phyloP scores from a whole-genome alignment of 352 stramenopile genomes.

The Phytophthora pseudosyringae region DNA sequence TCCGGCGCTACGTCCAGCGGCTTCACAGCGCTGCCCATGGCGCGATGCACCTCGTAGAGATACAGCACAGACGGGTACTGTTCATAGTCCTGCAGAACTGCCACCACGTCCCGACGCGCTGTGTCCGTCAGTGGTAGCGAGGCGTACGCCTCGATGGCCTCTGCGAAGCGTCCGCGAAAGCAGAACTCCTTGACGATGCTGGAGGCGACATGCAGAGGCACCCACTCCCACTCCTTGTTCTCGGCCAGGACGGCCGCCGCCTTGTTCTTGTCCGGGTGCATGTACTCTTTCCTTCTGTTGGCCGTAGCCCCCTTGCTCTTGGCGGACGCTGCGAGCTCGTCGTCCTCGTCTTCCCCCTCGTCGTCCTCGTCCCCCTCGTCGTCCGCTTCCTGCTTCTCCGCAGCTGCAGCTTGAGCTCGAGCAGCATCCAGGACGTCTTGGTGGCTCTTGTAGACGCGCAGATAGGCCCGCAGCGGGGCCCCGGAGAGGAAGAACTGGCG shows the following conservation, averaged over 20 bases:
- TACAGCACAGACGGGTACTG: slow-evolving; percentile 56
- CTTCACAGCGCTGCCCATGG: slow-evolving; percentile 24
- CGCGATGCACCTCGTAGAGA: slow-evolving; percentile 55
- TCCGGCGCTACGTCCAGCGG: slow-evolving; percentile 54
- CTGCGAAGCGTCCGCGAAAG: slow-evolving; percentile 58
- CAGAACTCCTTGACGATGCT: slow-evolving; percentile 56
- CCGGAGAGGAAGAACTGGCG: slow-evolving; percentile 67
- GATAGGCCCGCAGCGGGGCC: slow-evolving; percentile 51
- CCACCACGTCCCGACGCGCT: slow-evolving; percentile 40
- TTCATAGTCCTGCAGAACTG: slow-evolving; percentile 56
- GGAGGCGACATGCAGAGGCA: slow-evolving; percentile 37
- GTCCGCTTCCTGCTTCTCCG: slow-evolving; percentile 1
- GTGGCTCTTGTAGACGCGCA: slow-evolving; percentile 38
- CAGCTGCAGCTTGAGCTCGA: slow-evolving; percentile 5
- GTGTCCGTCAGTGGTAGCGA: slow-evolving; percentile 42
- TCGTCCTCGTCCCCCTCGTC: slow-evolving; percentile 26
- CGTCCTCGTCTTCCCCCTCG: slow-evolving; percentile 12
- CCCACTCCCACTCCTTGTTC: slow-evolving; percentile 31
- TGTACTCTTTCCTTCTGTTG: slow-evolving; percentile 17
- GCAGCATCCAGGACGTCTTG: slow-evolving; percentile 10
- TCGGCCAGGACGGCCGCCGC: slow-evolving; percentile 15
- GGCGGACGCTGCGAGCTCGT: background rate
- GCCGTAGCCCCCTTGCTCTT: background rate
- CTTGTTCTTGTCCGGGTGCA: slow-evolving; percentile 12
- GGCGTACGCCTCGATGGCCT: slow-evolving; percentile 61